These are phyloP conservation scores for Chaetomium tenue DNA, from an alignment of 495 filamentous ascomycete genomes.

Conservation along the genomic window DNA sequence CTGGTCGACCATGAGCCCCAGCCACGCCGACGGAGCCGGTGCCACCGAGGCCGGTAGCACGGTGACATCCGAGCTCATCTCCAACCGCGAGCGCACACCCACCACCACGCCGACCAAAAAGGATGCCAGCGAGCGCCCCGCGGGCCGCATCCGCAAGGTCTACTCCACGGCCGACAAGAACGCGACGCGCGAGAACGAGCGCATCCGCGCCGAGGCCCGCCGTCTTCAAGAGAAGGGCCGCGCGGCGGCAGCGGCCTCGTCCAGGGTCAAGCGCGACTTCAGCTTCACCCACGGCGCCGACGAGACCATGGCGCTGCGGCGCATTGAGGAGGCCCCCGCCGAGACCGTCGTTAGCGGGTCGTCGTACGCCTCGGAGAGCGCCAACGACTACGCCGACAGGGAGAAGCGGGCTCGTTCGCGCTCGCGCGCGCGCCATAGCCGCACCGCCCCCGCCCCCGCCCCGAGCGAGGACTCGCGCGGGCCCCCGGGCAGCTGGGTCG, in stretches of 20 bases:
- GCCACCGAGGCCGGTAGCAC: constrained; percentile 53
- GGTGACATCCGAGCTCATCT: constrained; percentile 54
- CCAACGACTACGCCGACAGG: constrained; percentile 6
- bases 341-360: constrained; percentile 21
- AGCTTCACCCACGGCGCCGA: constrained; percentile 48
- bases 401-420: neutral
- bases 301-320: constrained; percentile 37
- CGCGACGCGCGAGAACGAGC: constrained; percentile 44
- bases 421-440: constrained; percentile 22
- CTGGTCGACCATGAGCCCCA: constrained; percentile 39
- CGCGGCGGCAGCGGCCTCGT: constrained; percentile 26
- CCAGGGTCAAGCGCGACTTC: constrained; percentile 43
- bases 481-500: constrained; percentile 56
- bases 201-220: constrained; percentile 49
- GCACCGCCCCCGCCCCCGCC: neutral
- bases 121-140: constrained; percentile 31
- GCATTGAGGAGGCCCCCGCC: constrained; percentile 30
- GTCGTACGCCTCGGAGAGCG: neutral
- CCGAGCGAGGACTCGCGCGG: constrained; percentile 24
- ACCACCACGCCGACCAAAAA: constrained; percentile 52
- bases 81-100: constrained; percentile 52
- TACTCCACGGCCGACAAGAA: constrained; percentile 53
- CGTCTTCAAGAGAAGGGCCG: constrained; percentile 45
- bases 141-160: constrained; percentile 54
- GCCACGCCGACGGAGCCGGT: constrained; percentile 31